Base-by-base conservation (phyloP, 306 rosid species). In the Fagus crenata region DNA sequence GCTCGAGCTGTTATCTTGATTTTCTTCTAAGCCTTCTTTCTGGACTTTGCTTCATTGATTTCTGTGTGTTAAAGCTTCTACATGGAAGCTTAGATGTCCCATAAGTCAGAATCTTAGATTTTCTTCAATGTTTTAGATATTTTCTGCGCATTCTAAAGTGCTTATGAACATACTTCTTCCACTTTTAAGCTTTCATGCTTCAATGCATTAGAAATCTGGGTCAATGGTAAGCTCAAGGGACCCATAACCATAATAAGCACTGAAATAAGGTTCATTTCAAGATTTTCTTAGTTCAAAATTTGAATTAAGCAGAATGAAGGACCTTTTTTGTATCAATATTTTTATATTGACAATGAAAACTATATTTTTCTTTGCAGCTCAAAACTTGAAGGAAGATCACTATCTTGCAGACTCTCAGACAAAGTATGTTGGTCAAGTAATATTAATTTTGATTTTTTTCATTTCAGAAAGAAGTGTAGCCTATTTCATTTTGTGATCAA, bases 331-430 rank as follows among this genome's bases (percentile, higher is more conserved):
- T 54, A 56, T 49, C 54, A 72, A 8, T 41, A 51, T 69, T 55
- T 59, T 74, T 37, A 58, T 54, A 69, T 37, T 31, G 3, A 58
- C 64, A 13, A 39, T 55, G 53, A 15, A 41, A 61, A 67, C 43
- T 40, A 42, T 58, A 71, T 64, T 81, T 75, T 76, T 35, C 69
- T 75, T 84, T 76, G 84, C 91, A 96, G 99, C 88, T 87, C 92
- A 80, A 89, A 91, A 81, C 96, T 96, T 69, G 98, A 96, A 90
- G 99, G 96, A 55, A 89, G 99, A 83, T 75, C 93, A 33, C 37
- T 81, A 65, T 78, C 89, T 72, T 96, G 98, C 89, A 87, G 99
- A 89, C 92, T 95, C 71, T 87, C 99, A 53, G 99, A 95, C 90
- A 95, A 86, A 87, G 99, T 95, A 90, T 81, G 96, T 79, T 33